These are phyloP conservation scores for Trichothecium sympodiale DNA, from an alignment of 2,329 filamentous ascomycete genomes.

Conservation along the genomic window DNA sequence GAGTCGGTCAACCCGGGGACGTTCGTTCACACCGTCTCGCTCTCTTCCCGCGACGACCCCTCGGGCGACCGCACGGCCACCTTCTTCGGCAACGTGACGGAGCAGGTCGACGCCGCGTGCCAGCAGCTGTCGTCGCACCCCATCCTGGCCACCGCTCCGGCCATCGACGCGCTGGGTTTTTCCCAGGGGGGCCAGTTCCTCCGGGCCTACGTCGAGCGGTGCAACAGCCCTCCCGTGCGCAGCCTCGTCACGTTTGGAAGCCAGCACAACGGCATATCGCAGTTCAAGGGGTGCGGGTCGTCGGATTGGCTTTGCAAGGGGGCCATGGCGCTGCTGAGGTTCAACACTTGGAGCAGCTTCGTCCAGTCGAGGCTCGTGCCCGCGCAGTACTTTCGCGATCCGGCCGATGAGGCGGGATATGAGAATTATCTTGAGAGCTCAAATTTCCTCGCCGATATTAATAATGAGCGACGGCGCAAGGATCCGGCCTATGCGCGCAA, in stretches of 20 bases:
- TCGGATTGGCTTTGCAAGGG: constrained; percentile 73
- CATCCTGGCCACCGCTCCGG: constrained; percentile 70
- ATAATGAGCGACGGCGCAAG: constrained; percentile 74
- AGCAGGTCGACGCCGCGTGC: constrained; percentile 70
- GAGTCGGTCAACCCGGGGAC: constrained; percentile 69
- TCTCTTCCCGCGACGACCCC: constrained; percentile 50
- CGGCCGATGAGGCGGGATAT: constrained; percentile 48
- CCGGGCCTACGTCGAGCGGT: constrained; percentile 81
- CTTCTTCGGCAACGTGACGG: constrained; percentile 82
- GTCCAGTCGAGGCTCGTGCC: constrained; percentile 77
- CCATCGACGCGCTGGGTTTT: constrained; percentile 86
- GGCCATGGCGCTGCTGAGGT: constrained; percentile 65
- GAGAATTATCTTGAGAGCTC: constrained; percentile 66
- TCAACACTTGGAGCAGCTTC: constrained; percentile 68
- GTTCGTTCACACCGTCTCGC: constrained; percentile 67
- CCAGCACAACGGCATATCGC: constrained; percentile 83
- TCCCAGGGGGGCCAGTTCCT: constrained; percentile 94
- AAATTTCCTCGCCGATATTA: constrained; percentile 90
- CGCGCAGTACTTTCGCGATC: constrained; percentile 86
- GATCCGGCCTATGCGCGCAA: constrained; percentile 64
- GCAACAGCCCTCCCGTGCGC: constrained; percentile 63
- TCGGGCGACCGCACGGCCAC: constrained; percentile 66
- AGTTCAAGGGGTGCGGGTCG: constrained; percentile 63
- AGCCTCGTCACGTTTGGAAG: constrained; percentile 81
- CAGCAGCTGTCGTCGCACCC: constrained; percentile 62